These are phyloP conservation scores for Acanthamoeba polyphaga DNA, from an alignment of 208 protist genomes.

Conservation along the genomic window DNA sequence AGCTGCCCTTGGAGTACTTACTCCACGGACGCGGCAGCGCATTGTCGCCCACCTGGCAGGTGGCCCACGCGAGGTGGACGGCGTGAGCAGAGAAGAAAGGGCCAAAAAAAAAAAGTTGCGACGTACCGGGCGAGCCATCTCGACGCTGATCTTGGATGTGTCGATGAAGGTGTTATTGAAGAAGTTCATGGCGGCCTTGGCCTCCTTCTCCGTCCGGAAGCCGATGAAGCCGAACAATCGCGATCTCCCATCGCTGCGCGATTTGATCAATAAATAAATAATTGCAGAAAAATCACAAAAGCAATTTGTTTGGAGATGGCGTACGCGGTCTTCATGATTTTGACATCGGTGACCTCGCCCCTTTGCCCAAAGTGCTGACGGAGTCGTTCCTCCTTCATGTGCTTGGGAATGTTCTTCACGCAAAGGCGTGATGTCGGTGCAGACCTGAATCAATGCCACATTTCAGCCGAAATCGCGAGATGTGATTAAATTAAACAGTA, in stretches of 20 bases:
- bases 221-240: slow-evolving; percentile 98
- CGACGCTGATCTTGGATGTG: slow-evolving; percentile 93
- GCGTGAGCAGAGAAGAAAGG: slow-evolving; percentile 9
- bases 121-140: slow-evolving; percentile 84
- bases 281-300: neutral
- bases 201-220: slow-evolving; percentile 92
- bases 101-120: neutral
- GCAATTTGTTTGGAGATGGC: slow-evolving; percentile 10
- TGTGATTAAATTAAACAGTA: neutral
- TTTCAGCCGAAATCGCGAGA: neutral
- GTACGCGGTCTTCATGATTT: slow-evolving; percentile 88
- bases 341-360: slow-evolving; percentile 91
- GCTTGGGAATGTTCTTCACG: slow-evolving; percentile 96
- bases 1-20: slow-evolving; percentile 90
- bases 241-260: slow-evolving; percentile 85
- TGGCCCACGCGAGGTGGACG: neutral
- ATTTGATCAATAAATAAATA: neutral
- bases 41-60: slow-evolving; percentile 76
- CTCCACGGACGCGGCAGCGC: slow-evolving; percentile 88
- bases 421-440: slow-evolving; percentile 89
- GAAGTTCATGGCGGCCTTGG: slow-evolving; percentile 92
- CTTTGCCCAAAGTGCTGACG: slow-evolving; percentile 92
- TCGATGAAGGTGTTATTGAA: slow-evolving; percentile 96
- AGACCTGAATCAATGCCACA: neutral
- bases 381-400: slow-evolving; percentile 94